Percentiles rank a stretch among this genome's conserved stretches.
phyloP scores from a whole-genome alignment of 148 eudicot species.

The Silene conica region DNA sequence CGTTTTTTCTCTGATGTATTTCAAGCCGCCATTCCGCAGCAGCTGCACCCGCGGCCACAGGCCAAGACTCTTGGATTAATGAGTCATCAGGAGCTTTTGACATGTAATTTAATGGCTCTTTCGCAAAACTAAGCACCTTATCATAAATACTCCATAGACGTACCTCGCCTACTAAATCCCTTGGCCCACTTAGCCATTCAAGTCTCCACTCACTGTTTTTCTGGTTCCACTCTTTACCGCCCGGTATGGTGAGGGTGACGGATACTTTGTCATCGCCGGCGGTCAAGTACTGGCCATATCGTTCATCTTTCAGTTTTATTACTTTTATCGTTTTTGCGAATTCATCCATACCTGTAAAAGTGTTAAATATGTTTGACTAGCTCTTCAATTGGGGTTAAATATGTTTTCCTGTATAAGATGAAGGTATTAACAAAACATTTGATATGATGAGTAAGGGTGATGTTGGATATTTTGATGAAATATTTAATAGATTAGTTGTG shows the following conservation, averaged over 20 bases:
- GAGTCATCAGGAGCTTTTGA: not conserved
- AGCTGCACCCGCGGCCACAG: not conserved
- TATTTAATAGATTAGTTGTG: too few species aligned
- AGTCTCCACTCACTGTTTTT: slow-evolving; percentile 4
- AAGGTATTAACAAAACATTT: too few species aligned
- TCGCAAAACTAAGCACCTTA: not conserved
- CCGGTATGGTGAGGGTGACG: not conserved
- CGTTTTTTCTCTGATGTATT: too few species aligned
- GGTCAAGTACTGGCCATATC: not conserved
- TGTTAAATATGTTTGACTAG: too few species aligned
- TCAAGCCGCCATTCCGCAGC: not conserved
- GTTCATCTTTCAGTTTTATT: not conserved
- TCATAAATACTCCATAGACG: not conserved
- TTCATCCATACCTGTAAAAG: not conserved
- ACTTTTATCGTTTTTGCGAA: not conserved
- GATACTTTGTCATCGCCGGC: not conserved
- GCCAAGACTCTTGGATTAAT: not conserved
- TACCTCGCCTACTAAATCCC: not conserved
- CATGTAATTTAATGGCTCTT: not conserved
- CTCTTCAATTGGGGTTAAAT: too few species aligned
- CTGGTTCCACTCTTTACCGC: not conserved
- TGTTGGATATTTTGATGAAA: too few species aligned
- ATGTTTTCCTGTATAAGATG: too few species aligned
- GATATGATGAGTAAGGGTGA: too few species aligned
- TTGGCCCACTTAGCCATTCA: not conserved